phyloP scores from a whole-genome alignment of 169 alveolate genomes.

The Cryptosporidium andersoni region DNA sequence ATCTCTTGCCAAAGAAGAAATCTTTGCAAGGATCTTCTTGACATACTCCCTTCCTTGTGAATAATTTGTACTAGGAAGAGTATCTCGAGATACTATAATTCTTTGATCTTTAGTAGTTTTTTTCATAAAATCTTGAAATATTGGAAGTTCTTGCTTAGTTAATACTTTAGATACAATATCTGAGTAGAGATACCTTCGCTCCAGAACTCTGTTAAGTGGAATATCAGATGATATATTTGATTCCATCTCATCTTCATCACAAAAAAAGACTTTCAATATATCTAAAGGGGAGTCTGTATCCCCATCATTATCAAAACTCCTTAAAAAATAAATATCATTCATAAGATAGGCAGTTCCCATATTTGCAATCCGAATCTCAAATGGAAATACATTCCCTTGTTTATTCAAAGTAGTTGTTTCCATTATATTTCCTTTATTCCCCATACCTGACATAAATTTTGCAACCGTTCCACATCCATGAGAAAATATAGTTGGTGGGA shows the following conservation, averaged over 20 bases:
- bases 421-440: constrained; percentile 15
- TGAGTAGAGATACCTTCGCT: constrained; percentile 40
- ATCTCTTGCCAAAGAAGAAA: constrained; percentile 55
- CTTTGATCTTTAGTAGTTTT: constrained; percentile 9
- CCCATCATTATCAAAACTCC: background rate
- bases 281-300: constrained; percentile 15
- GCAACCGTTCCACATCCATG: constrained; percentile 64
- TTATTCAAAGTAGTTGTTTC: constrained; percentile 3
- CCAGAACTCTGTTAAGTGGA: constrained; percentile 49
- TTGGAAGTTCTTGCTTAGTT: constrained; percentile 12
- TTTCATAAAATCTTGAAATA: constrained; percentile 36
- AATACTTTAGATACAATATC: constrained; percentile 7
- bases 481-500: constrained; percentile 50
- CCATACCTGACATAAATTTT: constrained; percentile 23
- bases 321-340: constrained; percentile 47
- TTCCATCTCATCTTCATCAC: constrained; percentile 38
- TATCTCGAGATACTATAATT: no score
- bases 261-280: constrained; percentile 40
- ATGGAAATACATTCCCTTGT: background rate
- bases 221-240: constrained; percentile 16
- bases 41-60: constrained; percentile 14
- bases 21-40: constrained; percentile 29
- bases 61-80: background rate
- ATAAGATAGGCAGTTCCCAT: constrained; percentile 44
- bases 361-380: constrained; percentile 14